Conservation (phyloP, 495 filamentous ascomycete genomes). For the Annulohypoxylon bovei region DNA sequence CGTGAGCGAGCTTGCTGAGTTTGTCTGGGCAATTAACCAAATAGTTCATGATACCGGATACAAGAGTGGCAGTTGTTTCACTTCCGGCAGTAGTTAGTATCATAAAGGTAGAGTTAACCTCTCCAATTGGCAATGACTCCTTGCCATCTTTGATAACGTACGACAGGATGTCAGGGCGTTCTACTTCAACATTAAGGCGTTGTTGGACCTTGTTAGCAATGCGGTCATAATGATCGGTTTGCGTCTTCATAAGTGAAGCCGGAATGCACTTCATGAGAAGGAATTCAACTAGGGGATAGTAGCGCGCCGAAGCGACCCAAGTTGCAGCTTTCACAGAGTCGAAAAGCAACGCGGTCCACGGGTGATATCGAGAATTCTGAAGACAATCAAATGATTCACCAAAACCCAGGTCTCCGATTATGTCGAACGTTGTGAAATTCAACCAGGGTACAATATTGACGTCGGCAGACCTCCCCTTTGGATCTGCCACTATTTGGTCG, state of each 20-base stretch:
- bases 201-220: conserved; percentile 55
- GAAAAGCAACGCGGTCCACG: conserved; percentile 55
- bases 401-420: conserved; percentile 67
- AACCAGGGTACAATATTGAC: conserved; percentile 59
- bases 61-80: conserved; percentile 65
- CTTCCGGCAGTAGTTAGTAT: conserved; percentile 57
- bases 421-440: conserved; percentile 67
- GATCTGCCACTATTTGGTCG: conserved; percentile 21
- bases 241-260: conserved; percentile 39
- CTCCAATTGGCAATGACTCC: conserved; percentile 33
- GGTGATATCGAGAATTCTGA: conserved; percentile 53
- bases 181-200: conserved; percentile 45
- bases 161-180: conserved; percentile 41
- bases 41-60: conserved; percentile 61
- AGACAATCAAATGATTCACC: conserved; percentile 63
- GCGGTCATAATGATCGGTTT: conserved; percentile 47
- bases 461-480: neutral
- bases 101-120: conserved; percentile 56
- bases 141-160: conserved; percentile 19
- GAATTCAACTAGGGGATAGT: conserved; percentile 45
- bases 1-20: conserved; percentile 50
- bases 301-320: conserved; percentile 44
- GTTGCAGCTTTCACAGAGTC: conserved; percentile 44
- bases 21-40: conserved; percentile 55
- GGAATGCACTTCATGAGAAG: conserved; percentile 47